Percentiles rank a stretch among this genome's conserved stretches.
Conservation (phyloP, 2,329 filamentous ascomycete species). For the Lasiodiplodia sp. region DNA sequence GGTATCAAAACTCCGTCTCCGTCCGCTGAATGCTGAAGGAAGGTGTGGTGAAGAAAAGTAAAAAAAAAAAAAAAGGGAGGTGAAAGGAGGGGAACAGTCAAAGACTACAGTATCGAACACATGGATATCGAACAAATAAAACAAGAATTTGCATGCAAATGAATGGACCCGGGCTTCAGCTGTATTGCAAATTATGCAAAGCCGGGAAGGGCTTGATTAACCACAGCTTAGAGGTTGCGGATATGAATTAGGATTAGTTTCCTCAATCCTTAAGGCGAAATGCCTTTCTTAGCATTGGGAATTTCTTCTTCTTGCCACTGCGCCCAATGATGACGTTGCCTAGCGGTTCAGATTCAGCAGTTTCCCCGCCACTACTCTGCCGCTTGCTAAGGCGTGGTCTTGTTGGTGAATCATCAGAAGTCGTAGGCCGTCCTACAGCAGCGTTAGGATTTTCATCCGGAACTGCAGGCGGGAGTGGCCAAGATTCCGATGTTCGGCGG, state of each 20-base stretch:
- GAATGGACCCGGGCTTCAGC: slow-evolving; percentile 12
- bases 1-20: slow-evolving; percentile 23
- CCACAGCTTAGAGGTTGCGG: not conserved
- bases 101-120: not conserved
- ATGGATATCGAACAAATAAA: slow-evolving; percentile 12
- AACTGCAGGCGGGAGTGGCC: slow-evolving; percentile 55
- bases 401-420: slow-evolving; percentile 39
- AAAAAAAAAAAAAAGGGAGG: not conserved
- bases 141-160: not conserved
- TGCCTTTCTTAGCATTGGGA: slow-evolving; percentile 69
- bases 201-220: not conserved
- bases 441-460: slow-evolving; percentile 33
- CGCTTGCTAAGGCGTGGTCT: slow-evolving; percentile 35
- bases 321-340: slow-evolving; percentile 40
- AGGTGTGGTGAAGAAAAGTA: slow-evolving; percentile 5
- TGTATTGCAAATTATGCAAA: slow-evolving; percentile 13
- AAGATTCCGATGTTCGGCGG: slow-evolving; percentile 42
- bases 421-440: slow-evolving; percentile 38
- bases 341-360: not conserved
- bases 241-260: not conserved
- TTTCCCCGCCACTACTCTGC: slow-evolving; percentile 31
- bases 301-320: slow-evolving; percentile 69
- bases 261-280: slow-evolving; percentile 65
- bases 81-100: not conserved
- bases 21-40: slow-evolving; percentile 7